These are phyloP conservation scores for Fusarium gaditjirri DNA, from an alignment of 2,329 filamentous ascomycete genomes.

Conservation along the genomic window DNA sequence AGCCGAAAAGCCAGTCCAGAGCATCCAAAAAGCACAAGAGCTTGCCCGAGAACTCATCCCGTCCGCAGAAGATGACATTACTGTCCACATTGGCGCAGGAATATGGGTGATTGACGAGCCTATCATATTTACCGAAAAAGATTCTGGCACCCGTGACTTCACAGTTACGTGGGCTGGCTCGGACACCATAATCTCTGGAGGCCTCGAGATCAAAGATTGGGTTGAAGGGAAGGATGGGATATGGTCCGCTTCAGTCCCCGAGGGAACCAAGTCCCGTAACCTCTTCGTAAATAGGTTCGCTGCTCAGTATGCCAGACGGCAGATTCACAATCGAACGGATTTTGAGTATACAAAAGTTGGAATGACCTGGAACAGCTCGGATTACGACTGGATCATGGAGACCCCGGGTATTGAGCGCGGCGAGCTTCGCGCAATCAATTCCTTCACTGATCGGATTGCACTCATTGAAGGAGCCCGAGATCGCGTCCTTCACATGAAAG, in stretches of 20 bases:
- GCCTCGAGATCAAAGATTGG: not conserved
- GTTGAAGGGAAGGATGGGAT: not conserved
- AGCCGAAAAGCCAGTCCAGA: not conserved
- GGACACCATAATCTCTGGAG: not conserved
- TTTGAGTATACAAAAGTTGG: not conserved
- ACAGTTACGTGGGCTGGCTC: not conserved
- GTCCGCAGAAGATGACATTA: not conserved
- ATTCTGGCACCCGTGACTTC: not conserved
- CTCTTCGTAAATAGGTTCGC: not conserved
- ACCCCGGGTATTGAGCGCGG: not conserved
- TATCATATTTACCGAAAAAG: not conserved
- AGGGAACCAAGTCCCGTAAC: not conserved
- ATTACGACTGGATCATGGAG: not conserved
- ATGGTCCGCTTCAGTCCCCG: not conserved
- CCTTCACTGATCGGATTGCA: not conserved
- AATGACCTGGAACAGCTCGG: conserved; percentile 3
- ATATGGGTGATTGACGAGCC: not conserved
- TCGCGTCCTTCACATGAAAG: not conserved
- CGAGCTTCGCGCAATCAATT: conserved; percentile 1
- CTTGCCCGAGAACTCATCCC: not conserved
- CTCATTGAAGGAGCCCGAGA: not conserved
- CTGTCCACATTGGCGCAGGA: not conserved
- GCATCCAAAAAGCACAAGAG: not conserved
- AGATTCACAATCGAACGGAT: not conserved
- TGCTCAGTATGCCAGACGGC: not conserved